Percentiles rank a stretch among this genome's conserved stretches.
phyloP scores from a whole-genome alignment of 257 asterid species.

The Solanum neorickii region DNA sequence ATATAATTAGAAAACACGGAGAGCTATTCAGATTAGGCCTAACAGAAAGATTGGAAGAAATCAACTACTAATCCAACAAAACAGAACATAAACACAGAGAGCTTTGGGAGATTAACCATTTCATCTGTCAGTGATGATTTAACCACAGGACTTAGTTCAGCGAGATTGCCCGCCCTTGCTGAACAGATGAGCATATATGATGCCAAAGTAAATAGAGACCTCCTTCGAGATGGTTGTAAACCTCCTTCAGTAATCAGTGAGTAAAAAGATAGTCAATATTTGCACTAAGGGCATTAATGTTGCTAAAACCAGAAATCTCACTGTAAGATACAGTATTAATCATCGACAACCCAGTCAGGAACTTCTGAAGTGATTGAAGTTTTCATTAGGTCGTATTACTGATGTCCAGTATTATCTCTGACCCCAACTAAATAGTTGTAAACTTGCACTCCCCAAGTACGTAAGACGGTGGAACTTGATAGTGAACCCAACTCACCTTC shows the following conservation, averaged over 20 bases:
- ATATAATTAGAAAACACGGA: not conserved
- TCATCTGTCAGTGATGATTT: conserved; percentile 33
- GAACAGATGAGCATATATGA: conserved; percentile 34
- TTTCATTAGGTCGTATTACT: not conserved
- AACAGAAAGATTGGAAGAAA: not conserved
- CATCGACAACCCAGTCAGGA: not conserved
- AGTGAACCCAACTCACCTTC: conserved; percentile 23
- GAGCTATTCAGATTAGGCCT: not conserved
- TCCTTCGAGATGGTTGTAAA: conserved; percentile 29
- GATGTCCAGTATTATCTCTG: not conserved
- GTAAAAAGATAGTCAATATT: not conserved
- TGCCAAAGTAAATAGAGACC: conserved; percentile 43
- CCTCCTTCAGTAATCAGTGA: conserved; percentile 22
- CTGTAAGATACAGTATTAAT: not conserved
- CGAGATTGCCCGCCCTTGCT: conserved; percentile 33
- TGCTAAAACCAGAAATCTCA: not conserved
- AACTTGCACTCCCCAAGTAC: not conserved
- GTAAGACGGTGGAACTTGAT: not conserved
- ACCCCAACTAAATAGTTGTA: not conserved
- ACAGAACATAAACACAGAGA: not conserved
- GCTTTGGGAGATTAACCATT: conserved; percentile 15
- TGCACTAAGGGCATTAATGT: not conserved
- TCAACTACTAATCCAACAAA: not conserved
- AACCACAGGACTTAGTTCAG: conserved; percentile 21
- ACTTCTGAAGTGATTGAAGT: not conserved